Percentiles rank a stretch among this genome's conserved stretches.
phyloP scores from a whole-genome alignment of 2,329 filamentous ascomycete genomes.

The Botrytis byssoidea region DNA sequence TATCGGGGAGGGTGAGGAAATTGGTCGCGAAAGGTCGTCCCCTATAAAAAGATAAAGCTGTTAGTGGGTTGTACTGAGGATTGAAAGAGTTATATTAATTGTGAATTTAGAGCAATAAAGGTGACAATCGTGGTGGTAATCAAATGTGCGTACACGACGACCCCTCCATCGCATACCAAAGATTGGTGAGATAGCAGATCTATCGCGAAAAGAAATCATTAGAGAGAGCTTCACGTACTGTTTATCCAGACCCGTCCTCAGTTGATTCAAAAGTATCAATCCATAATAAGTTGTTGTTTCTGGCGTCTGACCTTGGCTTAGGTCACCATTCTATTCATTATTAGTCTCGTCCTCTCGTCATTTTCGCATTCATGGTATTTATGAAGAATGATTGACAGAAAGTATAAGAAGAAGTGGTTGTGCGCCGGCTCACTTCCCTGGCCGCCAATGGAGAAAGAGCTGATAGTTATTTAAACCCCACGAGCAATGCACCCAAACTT shows the following conservation, averaged over 20 bases:
- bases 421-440: constrained; percentile 30
- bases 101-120: background rate
- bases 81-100: background rate
- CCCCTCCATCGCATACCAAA: background rate
- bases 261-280: constrained; percentile 69
- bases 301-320: constrained; percentile 51
- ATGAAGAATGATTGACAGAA: constrained; percentile 4
- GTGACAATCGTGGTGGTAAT: background rate
- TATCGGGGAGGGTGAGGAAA: constrained; percentile 70
- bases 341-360: constrained; percentile 35
- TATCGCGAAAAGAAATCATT: constrained; percentile 3
- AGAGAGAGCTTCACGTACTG: constrained; percentile 54
- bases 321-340: constrained; percentile 31
- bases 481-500: constrained; percentile 16
- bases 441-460: constrained; percentile 30
- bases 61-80: constrained; percentile 12
- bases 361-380: constrained; percentile 3
- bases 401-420: constrained; percentile 14
- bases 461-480: constrained; percentile 19
- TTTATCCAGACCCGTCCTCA: constrained; percentile 77
- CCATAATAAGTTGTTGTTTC: constrained; percentile 72
- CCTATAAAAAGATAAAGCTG: constrained; percentile 43
- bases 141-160: background rate
- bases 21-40: constrained; percentile 71
- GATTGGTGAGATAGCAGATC: constrained; percentile 1